Evolutionary conservation across 2,329 filamentous ascomycete genomes (phyloP).

Genomic region (Calonectria ilicicola): DNA sequence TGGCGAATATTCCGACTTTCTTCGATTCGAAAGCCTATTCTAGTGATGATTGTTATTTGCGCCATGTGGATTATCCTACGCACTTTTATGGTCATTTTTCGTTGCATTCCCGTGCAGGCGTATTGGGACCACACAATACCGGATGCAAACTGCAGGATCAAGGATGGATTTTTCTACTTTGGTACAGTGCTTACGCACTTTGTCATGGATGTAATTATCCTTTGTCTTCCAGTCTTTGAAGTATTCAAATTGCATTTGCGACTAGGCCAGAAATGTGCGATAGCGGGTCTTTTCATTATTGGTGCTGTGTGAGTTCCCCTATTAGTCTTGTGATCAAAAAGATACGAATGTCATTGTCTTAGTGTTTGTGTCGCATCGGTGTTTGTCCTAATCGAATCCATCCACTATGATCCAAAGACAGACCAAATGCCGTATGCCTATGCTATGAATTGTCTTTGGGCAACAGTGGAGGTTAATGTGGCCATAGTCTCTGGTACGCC

Average conservation of each 20-base stretch:
- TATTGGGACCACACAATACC: slow-evolving; percentile 48
- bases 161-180: slow-evolving; percentile 48
- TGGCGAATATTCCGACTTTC: slow-evolving; percentile 45
- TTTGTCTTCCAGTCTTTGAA: slow-evolving; percentile 46
- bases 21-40: slow-evolving; percentile 43
- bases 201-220: slow-evolving; percentile 47
- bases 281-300: slow-evolving; percentile 44
- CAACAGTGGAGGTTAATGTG: slow-evolving; percentile 35
- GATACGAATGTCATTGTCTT: not conserved
- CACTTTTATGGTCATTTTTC: slow-evolving; percentile 49
- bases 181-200: slow-evolving; percentile 47
- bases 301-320: slow-evolving; percentile 41
- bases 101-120: slow-evolving; percentile 48
- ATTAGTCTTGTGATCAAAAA: not conserved
- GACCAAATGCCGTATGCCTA: slow-evolving; percentile 37
- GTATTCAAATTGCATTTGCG: slow-evolving; percentile 46
- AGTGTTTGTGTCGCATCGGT: slow-evolving; percentile 37
- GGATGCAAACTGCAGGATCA: slow-evolving; percentile 46
- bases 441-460: slow-evolving; percentile 34
- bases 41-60: slow-evolving; percentile 37
- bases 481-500: slow-evolving; percentile 36
- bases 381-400: slow-evolving; percentile 29
- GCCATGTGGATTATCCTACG: slow-evolving; percentile 44
- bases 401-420: slow-evolving; percentile 29
- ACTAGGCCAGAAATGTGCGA: slow-evolving; percentile 43